Conservation (phyloP, 148 eudicot species). For the Rhododendron ferrugineum region DNA sequence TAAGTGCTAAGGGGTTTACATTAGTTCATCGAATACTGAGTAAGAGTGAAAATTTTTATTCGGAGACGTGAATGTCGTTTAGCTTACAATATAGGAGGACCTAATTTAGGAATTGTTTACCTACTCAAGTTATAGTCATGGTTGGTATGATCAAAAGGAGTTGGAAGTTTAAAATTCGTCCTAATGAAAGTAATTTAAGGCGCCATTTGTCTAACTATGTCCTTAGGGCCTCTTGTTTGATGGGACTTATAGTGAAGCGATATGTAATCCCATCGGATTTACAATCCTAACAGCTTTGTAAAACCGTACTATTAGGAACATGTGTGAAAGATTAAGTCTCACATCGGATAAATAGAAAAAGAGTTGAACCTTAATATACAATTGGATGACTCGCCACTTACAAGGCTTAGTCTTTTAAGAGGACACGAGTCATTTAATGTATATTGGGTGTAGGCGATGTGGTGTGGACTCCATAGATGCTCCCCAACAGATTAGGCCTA, state of each 20-base stretch:
- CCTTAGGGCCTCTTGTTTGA: neutral
- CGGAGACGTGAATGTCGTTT: too few species aligned
- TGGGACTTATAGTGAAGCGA: neutral
- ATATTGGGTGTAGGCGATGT: too few species aligned
- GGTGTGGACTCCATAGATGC: too few species aligned
- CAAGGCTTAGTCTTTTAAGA: too few species aligned
- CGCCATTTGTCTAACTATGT: neutral
- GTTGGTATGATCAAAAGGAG: neutral
- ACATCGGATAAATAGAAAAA: too few species aligned
- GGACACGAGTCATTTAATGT: too few species aligned
- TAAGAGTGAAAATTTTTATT: neutral
- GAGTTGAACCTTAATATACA: too few species aligned
- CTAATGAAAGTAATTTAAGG: neutral
- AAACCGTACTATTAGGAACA: too few species aligned
- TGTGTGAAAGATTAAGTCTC: too few species aligned
- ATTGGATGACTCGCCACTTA: too few species aligned
- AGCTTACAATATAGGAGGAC: neutral
- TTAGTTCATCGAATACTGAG: neutral
- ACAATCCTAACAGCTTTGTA: neutral
- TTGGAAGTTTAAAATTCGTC: neutral
- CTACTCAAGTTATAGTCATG: neutral
- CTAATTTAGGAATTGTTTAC: neutral
- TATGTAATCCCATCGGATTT: neutral
- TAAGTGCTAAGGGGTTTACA: neutral
- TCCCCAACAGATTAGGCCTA: too few species aligned